These are phyloP conservation scores for Chlamydomonas schloesseri DNA, from an alignment of 139 green algal genomes.

Conservation along the genomic window DNA sequence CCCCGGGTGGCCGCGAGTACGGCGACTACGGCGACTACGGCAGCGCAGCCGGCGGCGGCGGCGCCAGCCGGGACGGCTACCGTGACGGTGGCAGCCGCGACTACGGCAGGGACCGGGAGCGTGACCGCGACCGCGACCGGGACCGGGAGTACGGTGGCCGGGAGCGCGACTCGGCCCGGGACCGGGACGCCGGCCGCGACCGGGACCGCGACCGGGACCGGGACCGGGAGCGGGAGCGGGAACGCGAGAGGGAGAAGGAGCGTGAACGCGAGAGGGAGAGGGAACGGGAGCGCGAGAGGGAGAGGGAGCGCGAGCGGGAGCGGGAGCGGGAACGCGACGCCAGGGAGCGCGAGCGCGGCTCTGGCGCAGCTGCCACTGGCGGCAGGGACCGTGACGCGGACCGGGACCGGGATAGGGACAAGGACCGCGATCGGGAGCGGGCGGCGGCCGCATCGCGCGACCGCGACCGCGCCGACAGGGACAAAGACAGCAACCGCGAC, in stretches of 20 bases:
- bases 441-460: background rate
- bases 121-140: background rate
- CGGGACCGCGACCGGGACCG: background rate
- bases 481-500: background rate
- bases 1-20: background rate
- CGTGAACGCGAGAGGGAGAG: background rate
- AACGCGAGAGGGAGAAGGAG: too few species aligned
- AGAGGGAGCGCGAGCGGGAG: conserved; percentile 24
- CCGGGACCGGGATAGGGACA: background rate
- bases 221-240: background rate
- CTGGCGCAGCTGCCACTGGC: too few species aligned
- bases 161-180: background rate
- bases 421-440: background rate
- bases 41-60: too few species aligned
- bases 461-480: conserved; percentile 5
- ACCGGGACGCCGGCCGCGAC: background rate
- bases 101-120: too few species aligned
- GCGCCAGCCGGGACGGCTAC: too few species aligned
- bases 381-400: background rate
- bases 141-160: background rate
- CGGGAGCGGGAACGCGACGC: background rate
- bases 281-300: background rate
- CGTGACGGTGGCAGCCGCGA: too few species aligned
- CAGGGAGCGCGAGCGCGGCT: conserved; percentile 2
- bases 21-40: too few species aligned